Evolutionary conservation across 73 alveolate species (phyloP).

Genomic region (Breviolum minutum): DNA sequence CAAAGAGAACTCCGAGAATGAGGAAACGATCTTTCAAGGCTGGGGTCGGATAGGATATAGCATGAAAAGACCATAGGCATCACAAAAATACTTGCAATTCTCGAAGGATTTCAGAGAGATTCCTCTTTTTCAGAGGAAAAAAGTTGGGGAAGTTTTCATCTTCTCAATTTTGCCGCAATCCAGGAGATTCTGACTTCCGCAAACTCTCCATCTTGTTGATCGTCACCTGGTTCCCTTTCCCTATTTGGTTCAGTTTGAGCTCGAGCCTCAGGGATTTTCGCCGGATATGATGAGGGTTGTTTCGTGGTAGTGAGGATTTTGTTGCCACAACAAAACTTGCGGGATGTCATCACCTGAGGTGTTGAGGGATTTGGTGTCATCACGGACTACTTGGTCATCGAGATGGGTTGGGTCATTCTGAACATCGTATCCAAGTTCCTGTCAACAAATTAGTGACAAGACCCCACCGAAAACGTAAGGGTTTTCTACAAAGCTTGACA

Average conservation of each 20-base stretch:
- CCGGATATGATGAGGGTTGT: background rate
- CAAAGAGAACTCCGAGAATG: slow-evolving; percentile 83
- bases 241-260: slow-evolving; percentile 82
- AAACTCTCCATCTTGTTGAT: slow-evolving; percentile 74
- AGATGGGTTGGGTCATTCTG: slow-evolving; percentile 87
- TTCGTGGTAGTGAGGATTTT: background rate
- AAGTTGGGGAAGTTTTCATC: background rate
- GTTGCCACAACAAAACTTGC: background rate
- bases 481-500: too few species aligned
- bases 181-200: slow-evolving; percentile 88
- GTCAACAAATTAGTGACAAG: background rate
- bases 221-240: slow-evolving; percentile 87
- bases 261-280: background rate
- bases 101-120: background rate
- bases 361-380: slow-evolving; percentile 67
- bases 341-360: background rate
- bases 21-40: slow-evolving; percentile 51
- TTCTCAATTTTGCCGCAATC: background rate
- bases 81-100: background rate
- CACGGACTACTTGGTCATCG: slow-evolving; percentile 24
- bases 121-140: background rate
- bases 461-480: too few species aligned
- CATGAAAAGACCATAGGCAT: background rate
- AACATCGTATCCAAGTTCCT: slow-evolving; percentile 79
- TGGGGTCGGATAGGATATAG: background rate